These are phyloP conservation scores for Penicillium steckii DNA, from an alignment of 495 filamentous ascomycete genomes.

Conservation along the genomic window DNA sequence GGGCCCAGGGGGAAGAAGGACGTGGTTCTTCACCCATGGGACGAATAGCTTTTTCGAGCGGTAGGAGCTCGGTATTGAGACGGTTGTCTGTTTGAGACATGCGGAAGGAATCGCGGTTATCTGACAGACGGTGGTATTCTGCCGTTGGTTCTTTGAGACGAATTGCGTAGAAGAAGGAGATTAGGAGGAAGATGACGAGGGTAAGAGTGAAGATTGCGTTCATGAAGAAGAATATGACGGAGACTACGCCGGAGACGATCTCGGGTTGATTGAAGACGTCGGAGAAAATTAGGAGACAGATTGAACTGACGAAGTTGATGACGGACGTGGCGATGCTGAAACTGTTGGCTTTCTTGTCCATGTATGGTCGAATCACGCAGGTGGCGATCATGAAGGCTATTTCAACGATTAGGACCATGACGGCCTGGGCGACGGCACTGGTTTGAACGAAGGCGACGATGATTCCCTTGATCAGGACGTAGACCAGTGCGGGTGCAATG, in stretches of 20 bases:
- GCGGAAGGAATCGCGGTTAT: slow-evolving; percentile 94
- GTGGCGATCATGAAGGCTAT: slow-evolving; percentile 72
- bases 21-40: slow-evolving; percentile 52
- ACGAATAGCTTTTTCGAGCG: slow-evolving; percentile 88
- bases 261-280: slow-evolving; percentile 77
- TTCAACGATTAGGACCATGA: slow-evolving; percentile 84
- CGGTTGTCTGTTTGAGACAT: slow-evolving; percentile 73
- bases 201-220: slow-evolving; percentile 89
- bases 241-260: slow-evolving; percentile 87
- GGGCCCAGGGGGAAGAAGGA: slow-evolving; percentile 7
- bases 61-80: slow-evolving; percentile 87
- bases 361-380: slow-evolving; percentile 83
- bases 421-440: slow-evolving; percentile 69
- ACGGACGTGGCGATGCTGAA: slow-evolving; percentile 90
- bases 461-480: slow-evolving; percentile 81
- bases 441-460: slow-evolving; percentile 82
- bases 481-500: slow-evolving; percentile 75
- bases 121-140: slow-evolving; percentile 89
- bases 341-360: slow-evolving; percentile 96
- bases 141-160: slow-evolving; percentile 91
- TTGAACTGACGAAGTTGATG: slow-evolving; percentile 85
- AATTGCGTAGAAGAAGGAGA: slow-evolving; percentile 78
- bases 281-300: slow-evolving; percentile 81
- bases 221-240: slow-evolving; percentile 86
- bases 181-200: slow-evolving; percentile 80